Percentiles rank a stretch among this genome's conserved stretches.
Conservation (phyloP, 768 basidiomycete genomes). For the Serendipita vermifera region DNA sequence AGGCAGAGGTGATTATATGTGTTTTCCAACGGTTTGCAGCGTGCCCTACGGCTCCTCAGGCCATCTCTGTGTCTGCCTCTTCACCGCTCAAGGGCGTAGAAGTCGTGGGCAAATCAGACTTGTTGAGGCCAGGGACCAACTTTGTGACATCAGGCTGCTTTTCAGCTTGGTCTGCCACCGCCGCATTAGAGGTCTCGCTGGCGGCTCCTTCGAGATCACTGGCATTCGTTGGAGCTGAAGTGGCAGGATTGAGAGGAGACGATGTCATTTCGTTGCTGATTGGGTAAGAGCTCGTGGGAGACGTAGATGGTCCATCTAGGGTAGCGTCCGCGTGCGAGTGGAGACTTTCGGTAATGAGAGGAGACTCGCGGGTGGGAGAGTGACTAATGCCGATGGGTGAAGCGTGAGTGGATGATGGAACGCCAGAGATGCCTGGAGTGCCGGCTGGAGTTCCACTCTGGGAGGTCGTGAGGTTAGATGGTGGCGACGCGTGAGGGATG, state of each 20-base stretch:
- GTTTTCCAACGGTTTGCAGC: too few species aligned
- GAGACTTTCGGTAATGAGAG: conserved; percentile 1
- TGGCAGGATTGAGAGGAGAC: not conserved
- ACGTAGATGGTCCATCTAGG: not conserved
- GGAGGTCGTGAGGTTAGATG: conserved; percentile 18
- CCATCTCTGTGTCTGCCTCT: conserved; percentile 6
- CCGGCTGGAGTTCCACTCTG: not conserved
- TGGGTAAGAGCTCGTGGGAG: conserved; percentile 4
- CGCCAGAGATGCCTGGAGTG: not conserved
- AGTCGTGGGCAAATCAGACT: not conserved
- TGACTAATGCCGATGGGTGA: not conserved
- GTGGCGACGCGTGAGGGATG: conserved; percentile 78
- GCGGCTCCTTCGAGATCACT: not conserved
- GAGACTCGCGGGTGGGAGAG: not conserved
- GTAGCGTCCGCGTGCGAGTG: not conserved
- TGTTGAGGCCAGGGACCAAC: not conserved
- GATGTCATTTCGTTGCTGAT: not conserved
- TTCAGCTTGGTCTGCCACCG: not conserved
- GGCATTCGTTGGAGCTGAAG: not conserved
- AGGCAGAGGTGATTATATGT: too few species aligned
- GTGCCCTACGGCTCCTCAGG: too few species aligned
- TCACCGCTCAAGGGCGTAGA: conserved; percentile 7
- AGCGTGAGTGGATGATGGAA: not conserved
- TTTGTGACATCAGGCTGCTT: not conserved
- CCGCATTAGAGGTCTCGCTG: not conserved